Evolutionary conservation across 2,329 filamentous ascomycete species (phyloP).

Genomic region (Nectriaceae sp.): DNA sequence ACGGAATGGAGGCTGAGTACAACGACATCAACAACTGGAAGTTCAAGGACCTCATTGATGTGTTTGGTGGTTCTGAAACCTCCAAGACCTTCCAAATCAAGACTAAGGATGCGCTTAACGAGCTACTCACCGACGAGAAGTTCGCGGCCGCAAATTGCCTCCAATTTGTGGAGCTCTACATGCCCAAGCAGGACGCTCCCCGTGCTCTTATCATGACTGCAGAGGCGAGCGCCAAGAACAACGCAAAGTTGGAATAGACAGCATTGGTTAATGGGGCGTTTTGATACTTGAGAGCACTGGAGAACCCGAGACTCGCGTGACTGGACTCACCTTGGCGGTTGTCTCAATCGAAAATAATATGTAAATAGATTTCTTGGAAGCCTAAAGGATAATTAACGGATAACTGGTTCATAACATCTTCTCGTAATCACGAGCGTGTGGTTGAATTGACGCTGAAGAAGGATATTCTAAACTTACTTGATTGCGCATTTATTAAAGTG

Average conservation of each 20-base stretch:
- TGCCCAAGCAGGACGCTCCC: slow-evolving; percentile 79
- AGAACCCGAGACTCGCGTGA: background rate
- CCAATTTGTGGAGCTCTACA: slow-evolving; percentile 80
- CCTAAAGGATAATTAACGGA: too few relatives aligned
- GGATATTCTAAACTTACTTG: too few relatives aligned
- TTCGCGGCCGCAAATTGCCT: slow-evolving; percentile 60
- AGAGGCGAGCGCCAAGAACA: slow-evolving; percentile 68
- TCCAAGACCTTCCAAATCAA: slow-evolving; percentile 67
- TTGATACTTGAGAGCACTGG: background rate
- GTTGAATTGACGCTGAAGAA: too few relatives aligned
- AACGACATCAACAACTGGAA: slow-evolving; percentile 81
- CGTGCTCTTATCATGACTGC: slow-evolving; percentile 69
- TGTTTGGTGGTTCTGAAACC: slow-evolving; percentile 65
- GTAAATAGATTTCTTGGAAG: background rate
- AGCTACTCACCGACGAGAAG: slow-evolving; percentile 62
- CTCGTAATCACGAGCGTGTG: too few relatives aligned
- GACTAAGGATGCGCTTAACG: slow-evolving; percentile 68
- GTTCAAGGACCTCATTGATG: slow-evolving; percentile 66
- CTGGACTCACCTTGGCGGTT: background rate
- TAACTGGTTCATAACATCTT: too few relatives aligned
- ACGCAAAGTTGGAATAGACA: slow-evolving; percentile 47
- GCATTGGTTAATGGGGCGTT: slow-evolving; percentile 1
- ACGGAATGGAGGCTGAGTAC: slow-evolving; percentile 77
- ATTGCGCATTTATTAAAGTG: too few relatives aligned
- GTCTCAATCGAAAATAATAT: background rate